Evolutionary conservation across 148 eudicot species (phyloP).

Genomic region (Vaccinium macrocarpon): DNA sequence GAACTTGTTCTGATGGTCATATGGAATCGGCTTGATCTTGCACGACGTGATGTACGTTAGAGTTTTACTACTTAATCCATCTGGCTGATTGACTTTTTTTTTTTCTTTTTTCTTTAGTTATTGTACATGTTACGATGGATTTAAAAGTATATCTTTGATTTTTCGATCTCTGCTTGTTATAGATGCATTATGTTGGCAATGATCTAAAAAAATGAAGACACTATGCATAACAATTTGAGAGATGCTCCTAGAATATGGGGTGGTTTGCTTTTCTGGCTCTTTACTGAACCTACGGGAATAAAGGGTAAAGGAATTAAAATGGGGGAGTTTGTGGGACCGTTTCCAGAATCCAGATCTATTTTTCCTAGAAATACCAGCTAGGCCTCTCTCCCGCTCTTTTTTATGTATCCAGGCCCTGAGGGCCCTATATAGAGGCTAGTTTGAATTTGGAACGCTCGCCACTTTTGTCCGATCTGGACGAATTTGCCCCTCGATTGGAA

Average conservation of each 20-base stretch:
- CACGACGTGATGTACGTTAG: slow-evolving; percentile 83
- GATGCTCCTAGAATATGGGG: no score
- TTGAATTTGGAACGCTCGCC: no score
- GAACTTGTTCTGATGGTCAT: slow-evolving; percentile 92
- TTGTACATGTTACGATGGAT: not conserved
- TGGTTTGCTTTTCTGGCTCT: not conserved
- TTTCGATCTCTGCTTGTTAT: not conserved
- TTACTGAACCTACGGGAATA: not conserved
- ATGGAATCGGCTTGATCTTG: slow-evolving; percentile 99
- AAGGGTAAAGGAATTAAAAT: not conserved
- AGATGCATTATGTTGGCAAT: no score
- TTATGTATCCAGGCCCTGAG: slow-evolving; percentile 7
- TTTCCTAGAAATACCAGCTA: slow-evolving; percentile 2
- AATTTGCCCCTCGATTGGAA: no score
- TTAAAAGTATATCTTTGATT: not conserved
- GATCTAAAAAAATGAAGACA: no score
- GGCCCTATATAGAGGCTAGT: no score
- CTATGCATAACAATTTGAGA: no score
- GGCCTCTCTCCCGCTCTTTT: slow-evolving; percentile 3
- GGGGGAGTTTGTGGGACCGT: not conserved
- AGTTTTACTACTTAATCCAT: slow-evolving; percentile 5
- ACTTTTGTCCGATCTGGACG: no score
- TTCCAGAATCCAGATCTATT: not conserved
- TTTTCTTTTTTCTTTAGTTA: not conserved
- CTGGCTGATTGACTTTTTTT: not conserved